A percentile compares a stretch with the other conserved stretches of the same genome.
These are phyloP conservation scores for Pseudocercospora eumusae DNA, from an alignment of 2,329 filamentous ascomycete species.

Conservation along the genomic window DNA sequence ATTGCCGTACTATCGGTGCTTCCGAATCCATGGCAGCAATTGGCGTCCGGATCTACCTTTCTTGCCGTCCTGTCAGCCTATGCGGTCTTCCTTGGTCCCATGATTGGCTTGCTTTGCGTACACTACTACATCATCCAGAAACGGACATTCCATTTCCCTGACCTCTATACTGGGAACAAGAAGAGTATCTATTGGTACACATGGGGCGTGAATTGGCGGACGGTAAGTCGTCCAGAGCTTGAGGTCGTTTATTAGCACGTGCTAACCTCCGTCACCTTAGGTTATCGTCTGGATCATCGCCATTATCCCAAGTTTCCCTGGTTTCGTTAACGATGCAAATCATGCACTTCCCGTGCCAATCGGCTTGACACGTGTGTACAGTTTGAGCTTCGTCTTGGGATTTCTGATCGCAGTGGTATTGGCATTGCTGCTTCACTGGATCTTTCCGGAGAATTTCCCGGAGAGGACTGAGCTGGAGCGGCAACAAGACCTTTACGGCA, in stretches of 20 bases:
- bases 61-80: conserved; percentile 17
- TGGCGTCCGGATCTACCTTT: conserved; percentile 17
- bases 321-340: conserved; percentile 15
- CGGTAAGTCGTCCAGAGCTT: neutral
- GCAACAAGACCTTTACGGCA: conserved; percentile 3
- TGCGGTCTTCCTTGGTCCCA: conserved; percentile 14
- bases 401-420: conserved; percentile 8
- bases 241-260: neutral
- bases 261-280: neutral
- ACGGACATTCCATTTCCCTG: conserved; percentile 9
- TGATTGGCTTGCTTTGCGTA: conserved; percentile 17
- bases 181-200: conserved; percentile 17
- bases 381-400: conserved; percentile 13
- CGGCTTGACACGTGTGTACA: neutral
- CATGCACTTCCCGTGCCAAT: conserved; percentile 9
- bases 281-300: conserved; percentile 10
- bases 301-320: conserved; percentile 13
- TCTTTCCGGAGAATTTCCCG: conserved; percentile 8
- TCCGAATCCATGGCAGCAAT: conserved; percentile 17
- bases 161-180: conserved; percentile 13
- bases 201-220: conserved; percentile 16
- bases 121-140: conserved; percentile 18
- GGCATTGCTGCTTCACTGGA: conserved; percentile 8
- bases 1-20: conserved; percentile 14
- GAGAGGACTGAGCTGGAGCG: conserved; percentile 8